A percentile compares a stretch with the other conserved stretches of the same genome.
These are phyloP conservation scores for Helicocarpus griseus DNA, from an alignment of 2,329 filamentous ascomycete species.

Conservation along the genomic window DNA sequence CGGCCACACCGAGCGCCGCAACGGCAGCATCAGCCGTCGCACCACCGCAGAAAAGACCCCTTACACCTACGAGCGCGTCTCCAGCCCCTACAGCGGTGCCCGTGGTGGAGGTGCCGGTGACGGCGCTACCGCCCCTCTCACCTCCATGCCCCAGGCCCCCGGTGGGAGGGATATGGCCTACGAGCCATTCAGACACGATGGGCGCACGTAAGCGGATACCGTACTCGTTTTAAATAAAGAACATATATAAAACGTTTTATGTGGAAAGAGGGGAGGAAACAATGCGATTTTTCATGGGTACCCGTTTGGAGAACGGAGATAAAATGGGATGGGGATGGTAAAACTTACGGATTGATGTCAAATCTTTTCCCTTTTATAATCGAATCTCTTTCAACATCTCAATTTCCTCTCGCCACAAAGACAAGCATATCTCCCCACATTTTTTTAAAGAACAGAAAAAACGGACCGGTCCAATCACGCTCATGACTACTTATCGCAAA, in stretches of 20 bases:
- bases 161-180: slow-evolving; percentile 9
- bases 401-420: too few species aligned
- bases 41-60: slow-evolving; percentile 50
- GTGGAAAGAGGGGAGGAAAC: background rate
- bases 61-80: slow-evolving; percentile 51
- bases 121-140: slow-evolving; percentile 5
- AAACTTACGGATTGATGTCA: too few species aligned
- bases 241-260: background rate
- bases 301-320: too few species aligned
- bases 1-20: slow-evolving; percentile 32
- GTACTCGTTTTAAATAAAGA: background rate
- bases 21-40: slow-evolving; percentile 23
- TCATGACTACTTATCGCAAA: too few species aligned
- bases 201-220: background rate
- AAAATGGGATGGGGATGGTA: too few species aligned
- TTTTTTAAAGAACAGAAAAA: too few species aligned
- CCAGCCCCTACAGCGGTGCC: slow-evolving; percentile 14
- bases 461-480: too few species aligned
- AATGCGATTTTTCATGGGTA: too few species aligned
- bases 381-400: too few species aligned
- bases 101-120: background rate
- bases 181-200: slow-evolving; percentile 13
- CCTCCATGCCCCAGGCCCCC: slow-evolving; percentile 5
- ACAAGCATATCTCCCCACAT: too few species aligned
- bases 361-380: too few species aligned